Evolutionary conservation across 352 stramenopile species (phyloP), one percentile per base, ranked within the genome.

Genomic region (Hyaloperonospora arabidopsidis): DNA sequence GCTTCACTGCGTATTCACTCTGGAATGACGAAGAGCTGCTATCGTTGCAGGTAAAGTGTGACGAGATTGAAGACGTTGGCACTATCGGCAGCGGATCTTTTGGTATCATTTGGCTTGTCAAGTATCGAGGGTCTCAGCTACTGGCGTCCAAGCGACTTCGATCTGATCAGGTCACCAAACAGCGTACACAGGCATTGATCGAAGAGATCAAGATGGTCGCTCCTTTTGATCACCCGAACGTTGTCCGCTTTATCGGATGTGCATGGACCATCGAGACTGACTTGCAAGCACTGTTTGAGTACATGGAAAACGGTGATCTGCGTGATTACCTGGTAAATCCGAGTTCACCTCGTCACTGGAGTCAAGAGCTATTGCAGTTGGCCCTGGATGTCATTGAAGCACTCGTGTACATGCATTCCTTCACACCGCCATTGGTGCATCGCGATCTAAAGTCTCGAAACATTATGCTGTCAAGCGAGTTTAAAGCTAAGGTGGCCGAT

Each of bases 121-220:
- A 61, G 18, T 82, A 81, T 47, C 70, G 72, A 15, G 52, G 58
- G 15, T 70, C 57, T 7, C 57, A 69, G 6, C 36, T 76, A 0
- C 19, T 83, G 0, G 73, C 76, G 5, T 84, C 69, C 6, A 87
- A 87, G 52, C 67, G 74, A 1, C 61, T 84, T 32, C 61, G 70
- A 14, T 59, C 61, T 5, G 73, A 79, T 45, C 63, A 83, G 17
- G 48, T 71, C 6, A 83, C 68, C 10, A 61, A 60, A 3, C 54
- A 73, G n/a, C 58, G 63, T 12, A 80, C 62, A 0, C 59, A 73
- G 7, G 54, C 47, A 12, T 92, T 93, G 17, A 57, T 87, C 11
- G 61, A 58, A 5, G 84, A 93, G 54, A 85, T 91, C 63, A 87
- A 85, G 39, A 64, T 94, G 40, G 67, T 84, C 2, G 61, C 74